Evolutionary conservation across 2,329 filamentous ascomycete species (phyloP), one percentile per base, ranked within the genome.

Genomic region (Colletotrichum horii): DNA sequence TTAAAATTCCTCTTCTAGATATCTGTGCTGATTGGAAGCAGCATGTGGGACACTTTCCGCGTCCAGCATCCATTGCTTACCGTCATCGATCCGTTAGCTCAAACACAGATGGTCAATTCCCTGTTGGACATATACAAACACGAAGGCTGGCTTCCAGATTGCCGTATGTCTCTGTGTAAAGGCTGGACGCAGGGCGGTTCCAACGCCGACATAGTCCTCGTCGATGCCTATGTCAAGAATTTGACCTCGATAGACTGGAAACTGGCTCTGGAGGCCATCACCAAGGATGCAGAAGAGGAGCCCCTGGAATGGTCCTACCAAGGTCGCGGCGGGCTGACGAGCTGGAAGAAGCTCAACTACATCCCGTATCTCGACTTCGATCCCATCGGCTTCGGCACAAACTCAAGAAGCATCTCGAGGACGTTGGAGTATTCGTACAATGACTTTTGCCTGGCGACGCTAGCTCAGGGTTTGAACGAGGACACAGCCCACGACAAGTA

Each of bases 391-490:
- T 87, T 88, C 14, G 93, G 93, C 0, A 89, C 90, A 0, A 90
- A 92, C 78, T 93, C 93, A 0, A 88, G 93, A 9, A 92, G 89
- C 68, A 89, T 94, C n/a, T 93, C 91, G 3, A 86, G 93, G 11
- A 94, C 92, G 0, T 88, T 94, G 2, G 93, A 94, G 79, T 93
- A 93, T 78, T 89, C 91, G 0, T 93, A 93, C 82, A 88, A 93
- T 68, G 92, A 93, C 81, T 93, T 88, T 77, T 91, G 87, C 70
- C 85, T 91, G 16, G 89, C 88, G 7, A 83, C 79, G 0, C 76
- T 85, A 9, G 89, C 88, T 0, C 79, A 83, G 43, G 85, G 84
- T 2, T 80, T 89, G 1, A 85, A 85, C 1, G 82, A 85, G 11
- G 70, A 78, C 0, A 84, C 83, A 3, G 81, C 88, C 34, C 86